Percentiles rank a stretch among this genome's conserved stretches.
phyloP scores from a whole-genome alignment of 257 asterid genomes.

The Petunia secreta region DNA sequence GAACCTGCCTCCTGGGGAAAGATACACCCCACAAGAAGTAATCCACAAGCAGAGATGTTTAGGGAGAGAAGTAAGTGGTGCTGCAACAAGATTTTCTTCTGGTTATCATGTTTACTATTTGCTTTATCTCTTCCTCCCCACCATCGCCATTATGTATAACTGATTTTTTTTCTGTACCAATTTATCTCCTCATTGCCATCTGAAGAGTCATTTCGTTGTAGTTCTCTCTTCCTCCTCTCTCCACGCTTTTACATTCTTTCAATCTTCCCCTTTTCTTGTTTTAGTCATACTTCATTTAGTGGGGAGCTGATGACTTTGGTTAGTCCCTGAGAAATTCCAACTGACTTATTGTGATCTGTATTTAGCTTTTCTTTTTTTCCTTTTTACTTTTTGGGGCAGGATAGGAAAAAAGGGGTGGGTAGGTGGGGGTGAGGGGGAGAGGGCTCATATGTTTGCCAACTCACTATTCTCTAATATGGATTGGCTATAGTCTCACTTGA shows the following conservation, averaged over 20 bases:
- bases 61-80: constrained; percentile 33
- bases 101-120: background rate
- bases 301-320: background rate
- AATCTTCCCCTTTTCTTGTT: background rate
- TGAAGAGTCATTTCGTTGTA: constrained; percentile 5
- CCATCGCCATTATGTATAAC: background rate
- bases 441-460: constrained; percentile 18
- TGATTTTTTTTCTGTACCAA: constrained; percentile 1
- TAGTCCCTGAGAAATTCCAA: background rate
- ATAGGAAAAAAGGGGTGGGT: too few relatives aligned
- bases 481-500: background rate
- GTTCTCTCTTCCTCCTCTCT: background rate
- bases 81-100: constrained; percentile 17
- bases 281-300: constrained; percentile 2
- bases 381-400: background rate
- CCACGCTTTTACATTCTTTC: background rate
- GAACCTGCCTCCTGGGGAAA: constrained; percentile 26
- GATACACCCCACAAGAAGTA: constrained; percentile 26
- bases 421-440: background rate
- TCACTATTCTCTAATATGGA: background rate
- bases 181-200: background rate
- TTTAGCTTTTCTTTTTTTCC: background rate
- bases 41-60: constrained; percentile 26
- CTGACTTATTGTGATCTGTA: background rate
- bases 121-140: background rate